Conservation (phyloP, 106 monocot species). For the Posidonia australis region DNA sequence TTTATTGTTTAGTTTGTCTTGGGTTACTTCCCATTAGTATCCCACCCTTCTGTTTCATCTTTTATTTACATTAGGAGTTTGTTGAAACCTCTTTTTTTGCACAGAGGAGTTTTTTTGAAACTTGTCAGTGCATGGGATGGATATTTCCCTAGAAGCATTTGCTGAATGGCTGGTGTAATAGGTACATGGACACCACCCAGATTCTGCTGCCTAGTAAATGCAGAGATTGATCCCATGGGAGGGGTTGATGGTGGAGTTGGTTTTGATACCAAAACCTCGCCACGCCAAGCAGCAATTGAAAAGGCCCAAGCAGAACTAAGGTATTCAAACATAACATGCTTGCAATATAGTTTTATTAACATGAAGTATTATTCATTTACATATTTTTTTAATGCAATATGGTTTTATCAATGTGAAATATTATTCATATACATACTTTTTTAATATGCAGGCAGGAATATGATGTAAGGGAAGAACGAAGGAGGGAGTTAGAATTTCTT, state of each 20-base stretch:
- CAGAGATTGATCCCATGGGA: conserved; percentile 71
- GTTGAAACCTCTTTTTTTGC: no score
- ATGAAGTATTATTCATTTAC: neutral
- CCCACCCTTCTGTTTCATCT: no score
- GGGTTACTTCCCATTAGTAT: no score
- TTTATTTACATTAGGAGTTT: no score
- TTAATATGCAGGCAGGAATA: conserved; percentile 56
- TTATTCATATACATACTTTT: neutral
- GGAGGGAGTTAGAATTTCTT: conserved; percentile 87
- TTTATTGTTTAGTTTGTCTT: no score
- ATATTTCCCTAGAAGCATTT: neutral
- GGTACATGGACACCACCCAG: conserved; percentile 19
- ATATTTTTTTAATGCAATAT: neutral
- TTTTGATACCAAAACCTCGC: conserved; percentile 58
- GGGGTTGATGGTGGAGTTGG: conserved; percentile 53
- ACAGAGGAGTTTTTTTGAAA: no score
- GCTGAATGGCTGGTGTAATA: neutral
- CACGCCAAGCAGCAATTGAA: conserved; percentile 62
- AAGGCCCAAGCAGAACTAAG: conserved; percentile 76
- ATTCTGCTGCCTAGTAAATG: conserved; percentile 21
- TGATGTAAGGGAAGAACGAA: conserved; percentile 73
- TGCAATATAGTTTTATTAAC: neutral
- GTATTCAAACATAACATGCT: conserved; percentile 16
- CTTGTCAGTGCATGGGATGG: no score
- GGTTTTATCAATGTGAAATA: neutral